Evolutionary conservation across 768 basidiomycete genomes (phyloP).

Genomic region (Rubroboletus pulcherrimus): DNA sequence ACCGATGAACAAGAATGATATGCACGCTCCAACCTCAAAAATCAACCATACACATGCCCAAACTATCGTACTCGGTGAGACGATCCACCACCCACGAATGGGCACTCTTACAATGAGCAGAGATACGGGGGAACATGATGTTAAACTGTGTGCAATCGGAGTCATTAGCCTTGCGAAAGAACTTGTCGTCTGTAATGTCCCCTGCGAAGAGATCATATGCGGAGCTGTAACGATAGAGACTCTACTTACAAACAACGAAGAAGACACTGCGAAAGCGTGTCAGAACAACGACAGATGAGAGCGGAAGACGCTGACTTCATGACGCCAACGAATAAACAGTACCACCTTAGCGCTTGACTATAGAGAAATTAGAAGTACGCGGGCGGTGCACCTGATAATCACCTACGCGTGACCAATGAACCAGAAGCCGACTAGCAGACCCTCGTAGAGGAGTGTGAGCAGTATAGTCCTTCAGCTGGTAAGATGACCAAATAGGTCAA

Average conservation of each 20-base stretch:
- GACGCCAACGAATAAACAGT: constrained; percentile 76
- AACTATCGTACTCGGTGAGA: constrained; percentile 39
- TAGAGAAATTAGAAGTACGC: constrained; percentile 7
- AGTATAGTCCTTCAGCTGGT: constrained; percentile 66
- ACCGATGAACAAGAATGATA: constrained; percentile 77
- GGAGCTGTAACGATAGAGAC: background rate
- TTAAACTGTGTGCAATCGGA: constrained; percentile 90
- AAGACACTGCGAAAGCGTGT: constrained; percentile 50
- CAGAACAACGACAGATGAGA: constrained; percentile 8
- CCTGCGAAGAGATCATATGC: constrained; percentile 40
- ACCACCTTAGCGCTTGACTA: constrained; percentile 81
- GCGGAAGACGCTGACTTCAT: constrained; percentile 61
- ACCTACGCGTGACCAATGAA: constrained; percentile 88
- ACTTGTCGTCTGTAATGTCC: constrained; percentile 92
- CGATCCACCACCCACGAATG: background rate
- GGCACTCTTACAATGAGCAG: constrained; percentile 59
- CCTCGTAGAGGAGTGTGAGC: constrained; percentile 80
- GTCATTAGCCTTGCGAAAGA: constrained; percentile 92
- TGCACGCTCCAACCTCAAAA: constrained; percentile 71
- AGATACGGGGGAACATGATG: constrained; percentile 64
- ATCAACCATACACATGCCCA: constrained; percentile 87
- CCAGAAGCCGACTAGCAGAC: constrained; percentile 88
- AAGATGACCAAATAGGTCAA: constrained; percentile 4
- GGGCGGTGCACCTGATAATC: constrained; percentile 1
- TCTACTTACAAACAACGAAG: constrained; percentile 76